Evolutionary conservation across 495 filamentous ascomycete genomes (phyloP), one percentile per base, ranked within the genome.

Genomic region (Tuber brumale): DNA sequence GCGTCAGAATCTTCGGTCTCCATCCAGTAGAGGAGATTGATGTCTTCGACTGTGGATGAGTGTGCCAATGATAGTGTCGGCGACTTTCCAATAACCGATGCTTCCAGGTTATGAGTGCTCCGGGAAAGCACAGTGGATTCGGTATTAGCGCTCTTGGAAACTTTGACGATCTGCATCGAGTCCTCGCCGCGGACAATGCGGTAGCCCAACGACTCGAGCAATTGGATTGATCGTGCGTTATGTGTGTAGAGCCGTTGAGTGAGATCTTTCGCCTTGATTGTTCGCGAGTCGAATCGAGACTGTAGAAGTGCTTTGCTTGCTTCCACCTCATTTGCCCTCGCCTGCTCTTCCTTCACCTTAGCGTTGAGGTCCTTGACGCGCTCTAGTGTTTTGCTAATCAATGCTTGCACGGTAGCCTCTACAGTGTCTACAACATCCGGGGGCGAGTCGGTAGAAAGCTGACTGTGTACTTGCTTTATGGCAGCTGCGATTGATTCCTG

Each of bases 161-260:
- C 87, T 87, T 96, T 82, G 85, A 94, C 92, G 48, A 98, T 90
- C 19, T 89, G 82, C 86, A 97, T 93, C 35, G 86, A 87, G 37
- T 88, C 89, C 70, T 93, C 92, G 35, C 77, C 78, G 41, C 92
- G 90, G 21, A 90, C 89, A 43, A 97, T 85, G 0, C 91, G 89
- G 81, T 94, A 96, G 19, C 95, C 94, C 5, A 98, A 85, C 44
- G 92, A 88, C 81, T 97, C 94, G 1, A 99, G 88, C 69, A 99
- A 89, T 48, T 89, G 88, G 48, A 88, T 89, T 7, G 96, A 85
- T 69, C 91, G 90, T 78, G 93, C 91, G 74, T 94, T 92, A 72
- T 95, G 92, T 4, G 88, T 84, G 76, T 92, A 93, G 10, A 97
- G 87, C 42, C 91, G 88, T 77, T 92, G 91, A 37, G 94, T 95